Evolutionary conservation across 148 eudicot species (phyloP).

Genomic region (Linanthus parryae): DNA sequence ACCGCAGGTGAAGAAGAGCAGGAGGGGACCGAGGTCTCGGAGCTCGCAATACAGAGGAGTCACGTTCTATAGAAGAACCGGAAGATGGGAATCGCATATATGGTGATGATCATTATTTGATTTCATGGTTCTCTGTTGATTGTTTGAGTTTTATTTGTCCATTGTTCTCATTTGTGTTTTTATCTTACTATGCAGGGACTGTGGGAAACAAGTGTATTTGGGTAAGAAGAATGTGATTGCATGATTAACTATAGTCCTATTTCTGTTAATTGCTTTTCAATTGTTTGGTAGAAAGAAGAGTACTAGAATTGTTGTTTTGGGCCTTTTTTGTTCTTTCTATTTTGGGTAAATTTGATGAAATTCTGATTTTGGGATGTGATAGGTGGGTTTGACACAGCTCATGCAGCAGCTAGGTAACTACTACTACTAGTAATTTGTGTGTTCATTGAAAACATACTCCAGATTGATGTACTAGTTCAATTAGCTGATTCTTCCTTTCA

Average conservation of each 20-base stretch:
- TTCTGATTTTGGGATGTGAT: slow-evolving; percentile 12
- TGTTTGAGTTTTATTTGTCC: not conserved
- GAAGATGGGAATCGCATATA: slow-evolving; percentile 74
- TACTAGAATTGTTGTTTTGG: no score
- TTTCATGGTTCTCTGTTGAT: not conserved
- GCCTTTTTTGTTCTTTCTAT: not conserved
- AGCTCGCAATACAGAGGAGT: slow-evolving; percentile 75
- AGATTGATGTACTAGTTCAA: no score
- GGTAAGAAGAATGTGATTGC: slow-evolving; percentile 36
- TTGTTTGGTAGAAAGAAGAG: not conserved
- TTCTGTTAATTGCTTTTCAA: not conserved
- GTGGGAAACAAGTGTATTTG: slow-evolving; percentile 92
- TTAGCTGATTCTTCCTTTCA: not conserved
- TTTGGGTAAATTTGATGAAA: slow-evolving; percentile 2
- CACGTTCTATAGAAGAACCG: slow-evolving; percentile 63
- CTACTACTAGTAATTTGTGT: no score
- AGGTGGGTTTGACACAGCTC: slow-evolving; percentile 93
- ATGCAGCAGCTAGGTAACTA: slow-evolving; percentile 36
- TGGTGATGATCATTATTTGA: slow-evolving; percentile 20
- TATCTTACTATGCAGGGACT: slow-evolving; percentile 72
- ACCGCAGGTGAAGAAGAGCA: slow-evolving; percentile 42
- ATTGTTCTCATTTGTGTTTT: not conserved
- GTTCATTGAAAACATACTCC: no score
- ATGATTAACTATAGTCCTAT: not conserved
- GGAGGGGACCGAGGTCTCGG: slow-evolving; percentile 64